Conservation (phyloP, 257 asterid species). For the Plantago major region DNA sequence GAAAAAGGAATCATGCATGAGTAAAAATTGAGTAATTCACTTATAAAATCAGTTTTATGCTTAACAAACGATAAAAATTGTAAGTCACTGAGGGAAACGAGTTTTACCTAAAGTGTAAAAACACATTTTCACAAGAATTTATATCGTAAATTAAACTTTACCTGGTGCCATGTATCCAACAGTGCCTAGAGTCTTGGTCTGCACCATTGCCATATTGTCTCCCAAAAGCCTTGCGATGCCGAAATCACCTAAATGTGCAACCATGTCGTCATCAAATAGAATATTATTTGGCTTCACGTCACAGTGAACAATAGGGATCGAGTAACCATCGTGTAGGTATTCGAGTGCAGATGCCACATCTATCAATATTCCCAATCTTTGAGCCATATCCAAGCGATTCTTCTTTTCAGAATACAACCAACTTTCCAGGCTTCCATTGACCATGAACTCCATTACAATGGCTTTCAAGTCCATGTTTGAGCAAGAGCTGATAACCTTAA, state of each 20-base stretch:
- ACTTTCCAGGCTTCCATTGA: background rate
- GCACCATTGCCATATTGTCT: background rate
- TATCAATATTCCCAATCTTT: background rate
- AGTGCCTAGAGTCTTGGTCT: background rate
- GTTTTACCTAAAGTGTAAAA: background rate
- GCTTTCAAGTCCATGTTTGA: slow-evolving; percentile 1
- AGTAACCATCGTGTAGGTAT: background rate
- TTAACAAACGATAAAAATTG: too few relatives aligned
- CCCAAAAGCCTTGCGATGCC: background rate
- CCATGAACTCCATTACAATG: background rate
- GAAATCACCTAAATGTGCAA: slow-evolving; percentile 1
- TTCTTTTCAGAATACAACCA: background rate
- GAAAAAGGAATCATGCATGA: background rate
- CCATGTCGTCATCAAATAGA: background rate
- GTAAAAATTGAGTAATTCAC: too few relatives aligned
- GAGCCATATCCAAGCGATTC: background rate
- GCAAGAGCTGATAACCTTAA: background rate
- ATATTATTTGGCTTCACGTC: slow-evolving; percentile 4
- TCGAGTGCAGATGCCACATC: slow-evolving; percentile 4
- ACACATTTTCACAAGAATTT: background rate
- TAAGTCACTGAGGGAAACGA: too few relatives aligned
- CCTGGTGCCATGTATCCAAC: slow-evolving; percentile 7
- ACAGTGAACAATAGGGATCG: background rate
- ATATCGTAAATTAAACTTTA: background rate
- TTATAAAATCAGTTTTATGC: too few relatives aligned